Conservation (phyloP, 257 asterid genomes). For the Echites panduratus region DNA sequence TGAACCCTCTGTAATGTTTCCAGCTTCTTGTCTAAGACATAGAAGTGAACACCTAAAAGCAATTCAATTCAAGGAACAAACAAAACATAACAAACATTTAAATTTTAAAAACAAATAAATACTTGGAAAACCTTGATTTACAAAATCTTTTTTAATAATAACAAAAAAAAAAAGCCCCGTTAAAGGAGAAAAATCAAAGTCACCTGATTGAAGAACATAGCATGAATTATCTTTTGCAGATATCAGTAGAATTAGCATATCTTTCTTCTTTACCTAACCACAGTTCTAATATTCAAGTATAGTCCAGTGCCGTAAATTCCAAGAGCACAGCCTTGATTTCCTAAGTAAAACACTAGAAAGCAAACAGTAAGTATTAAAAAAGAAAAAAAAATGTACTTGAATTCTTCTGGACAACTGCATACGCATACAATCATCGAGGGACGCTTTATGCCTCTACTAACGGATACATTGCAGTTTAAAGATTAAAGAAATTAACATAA, state of each 20-base stretch:
- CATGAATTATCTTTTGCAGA: not conserved
- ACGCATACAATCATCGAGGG: no score
- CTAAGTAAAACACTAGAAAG: not conserved
- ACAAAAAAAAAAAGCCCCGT: not conserved
- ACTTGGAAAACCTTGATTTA: no score
- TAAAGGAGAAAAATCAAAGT: not conserved
- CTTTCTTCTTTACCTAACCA: not conserved
- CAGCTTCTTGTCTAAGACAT: not conserved
- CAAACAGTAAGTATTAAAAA: not conserved
- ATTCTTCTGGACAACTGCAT: not conserved
- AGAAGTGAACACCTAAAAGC: not conserved
- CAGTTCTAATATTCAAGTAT: not conserved
- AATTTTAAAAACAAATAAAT: not conserved
- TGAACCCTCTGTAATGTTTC: not conserved
- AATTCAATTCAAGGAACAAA: not conserved
- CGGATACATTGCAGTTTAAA: not conserved
- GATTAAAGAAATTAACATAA: not conserved
- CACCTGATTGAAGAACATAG: slow-evolving; percentile 1
- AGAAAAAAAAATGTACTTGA: not conserved
- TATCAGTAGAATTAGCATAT: not conserved
- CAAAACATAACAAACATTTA: not conserved
- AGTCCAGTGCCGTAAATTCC: not conserved
- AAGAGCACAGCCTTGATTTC: not conserved
- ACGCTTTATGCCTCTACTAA: not conserved
- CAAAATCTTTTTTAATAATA: no score